Base-by-base conservation (phyloP, 1,284 basidiomycete species). In the Naganishia albida region DNA sequence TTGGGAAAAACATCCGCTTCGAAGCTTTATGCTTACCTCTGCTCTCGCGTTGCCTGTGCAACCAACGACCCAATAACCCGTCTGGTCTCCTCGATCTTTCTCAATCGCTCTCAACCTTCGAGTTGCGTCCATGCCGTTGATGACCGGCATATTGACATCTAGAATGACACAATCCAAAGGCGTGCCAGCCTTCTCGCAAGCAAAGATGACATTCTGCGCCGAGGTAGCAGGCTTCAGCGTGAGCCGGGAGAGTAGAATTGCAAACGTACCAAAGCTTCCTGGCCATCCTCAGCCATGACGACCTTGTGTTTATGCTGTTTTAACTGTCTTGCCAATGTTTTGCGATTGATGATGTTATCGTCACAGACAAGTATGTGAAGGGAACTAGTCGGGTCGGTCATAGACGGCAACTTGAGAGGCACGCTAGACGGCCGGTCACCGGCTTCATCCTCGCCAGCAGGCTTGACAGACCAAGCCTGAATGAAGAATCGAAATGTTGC, bases 331-430 rank as follows among this genome's bases (percentile, higher is more conserved):
- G 48, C 28, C 26, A 66, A 34, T 8, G 44, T 63, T 12, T 57
- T 63, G 8, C 89, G 84, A 60, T 90, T 81, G 63, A 90, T 88
- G 64, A 78, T 84, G 73, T 93, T 92, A 44, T 67, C 66, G 30
- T 67, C 66, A 20, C 56, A 55, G 15, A 63, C 66, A 7, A 67
- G 56, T 10, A 67, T 63, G 28, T 56, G 52, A 8, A 67, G 44
- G 4, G 60, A 26, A 15, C 13, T 16, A 12, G 49, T 8, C 15
- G 48, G 13, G 23, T 42, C 18, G 23, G 30, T 50, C 48, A 46
- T 60, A 8, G 56, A 43, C 0, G 48, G 64, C 23, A 65, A 7
- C 28, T 38, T 40, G 3, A 50, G n/a, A 12, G 56, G 48, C 25
- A 57, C 49, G n/a, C 49, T 65, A 16, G 49, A 65, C 16, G 54